Base-by-base conservation (phyloP, 805 yeast species). In the Cyberlindnera mississippiensis region DNA sequence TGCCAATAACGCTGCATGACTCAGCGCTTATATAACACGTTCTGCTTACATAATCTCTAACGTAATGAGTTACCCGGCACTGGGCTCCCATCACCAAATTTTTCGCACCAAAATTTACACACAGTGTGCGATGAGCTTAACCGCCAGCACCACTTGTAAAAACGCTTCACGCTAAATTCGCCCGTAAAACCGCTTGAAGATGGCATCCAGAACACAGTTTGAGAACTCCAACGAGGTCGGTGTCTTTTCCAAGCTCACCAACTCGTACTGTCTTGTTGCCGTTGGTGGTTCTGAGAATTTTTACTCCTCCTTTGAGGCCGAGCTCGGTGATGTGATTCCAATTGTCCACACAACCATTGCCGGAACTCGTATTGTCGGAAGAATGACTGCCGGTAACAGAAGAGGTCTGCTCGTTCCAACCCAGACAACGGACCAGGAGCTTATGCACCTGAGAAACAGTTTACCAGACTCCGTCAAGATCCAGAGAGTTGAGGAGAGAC, bases 361-460 rank as follows among this genome's bases (percentile, higher is more conserved):
- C 26, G 99, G 99, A 56, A 90, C 96, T 59, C 83, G 99, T 69
- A 93, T 93, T 52, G 84, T 93, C 47, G 99, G 99, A 59, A 79
- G 99, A 67, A 85, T 93, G 95, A 85, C 96, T 32, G 97, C 96
- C 34, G 99, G 96, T 59, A 93, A 93, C 77, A 84, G 99, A 73
- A 80, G 98, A 64, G 99, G 99, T 28, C 71, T 93, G 51, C 75
- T 93, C 45, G 99, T 93, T 13, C 99, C 99, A 48, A 85, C 96
- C 11, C 96, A 90, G 67, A 93, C 99, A 34, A 87, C 97, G 6
- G 99, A 93, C 67, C 98, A 93, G 68, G 99, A 93, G 68, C 78
- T 93, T 53, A 93, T 89, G 83, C 99, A 93, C 68, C 71, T 93
- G 60, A 80, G 99, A 77, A 93, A 93, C 72, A 81, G 95, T 51